Evolutionary conservation across 176 grass and related monocot species (phyloP), one percentile per base, ranked within the genome.

Genomic region (Rhynchospora breviuscula): DNA sequence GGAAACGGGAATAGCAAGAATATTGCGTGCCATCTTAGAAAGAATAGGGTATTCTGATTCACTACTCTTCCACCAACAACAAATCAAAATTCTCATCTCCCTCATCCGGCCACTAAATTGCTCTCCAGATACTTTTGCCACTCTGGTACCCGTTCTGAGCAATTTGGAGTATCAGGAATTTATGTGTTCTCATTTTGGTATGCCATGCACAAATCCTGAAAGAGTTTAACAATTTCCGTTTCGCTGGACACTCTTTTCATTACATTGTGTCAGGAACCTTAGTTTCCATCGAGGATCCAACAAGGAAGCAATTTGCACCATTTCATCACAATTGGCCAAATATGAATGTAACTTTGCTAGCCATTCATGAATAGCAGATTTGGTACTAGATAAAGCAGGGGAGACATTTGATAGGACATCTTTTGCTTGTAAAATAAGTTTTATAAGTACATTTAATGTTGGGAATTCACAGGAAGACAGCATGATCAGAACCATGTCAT

Each of bases 1-100:
- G 21, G 78, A 80, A 61, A 62, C 15, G 9, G 56, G 56, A 40
- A 80, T 80, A 45, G 78, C 78, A 80, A 80, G 78, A 80, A 80
- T 62, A 19, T 80, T 53, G 11, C 78, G 78, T 43, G 78, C 56
- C 78, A 80, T 80, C 29, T 0, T 62, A 5, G 78, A 80, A 80
- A 80, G 78, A 80, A 80, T 19, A 8, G 54, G 78, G 18, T 62
- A 80, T 19, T 46, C 1, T 62, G 29, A 35, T 80, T 80, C n/a
- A 59, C 45, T 62, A 61, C 19, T 1, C 29, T 63, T 80, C 78
- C 56, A 80, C 29, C 56, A 80, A 61, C 14, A 80, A 80, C 52
- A 80, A 54, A 61, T 80, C 52, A 40, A 80, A 80, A 40, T 80
- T 80, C 56, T 8, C 26, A 46, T 80, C 53, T 80, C 5, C 6